Evolutionary conservation across 2,329 filamentous ascomycete genomes (phyloP), one percentile per base, ranked within the genome.

Genomic region (Podosphaera aphanis): DNA sequence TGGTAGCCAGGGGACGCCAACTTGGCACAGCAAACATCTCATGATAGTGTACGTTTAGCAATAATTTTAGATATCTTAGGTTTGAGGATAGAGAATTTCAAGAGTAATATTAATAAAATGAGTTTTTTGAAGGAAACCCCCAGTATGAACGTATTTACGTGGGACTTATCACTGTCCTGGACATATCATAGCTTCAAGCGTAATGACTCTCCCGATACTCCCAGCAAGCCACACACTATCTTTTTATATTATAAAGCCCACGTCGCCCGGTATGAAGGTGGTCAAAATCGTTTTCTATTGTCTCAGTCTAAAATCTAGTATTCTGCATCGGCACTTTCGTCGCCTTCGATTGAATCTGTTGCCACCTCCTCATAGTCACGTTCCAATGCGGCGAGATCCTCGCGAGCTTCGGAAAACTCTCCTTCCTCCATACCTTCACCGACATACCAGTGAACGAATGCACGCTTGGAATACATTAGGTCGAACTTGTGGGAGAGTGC

Each of bases 351-450:
- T 52, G 85, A 93, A 67, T 95, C 88, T 59, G 84, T 83, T 53
- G 85, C 88, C 61, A 95, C 90, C 70, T 98, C 90, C 70, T 94
- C 88, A 69, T 98, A 98, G 64, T 98, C 88, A 57, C 86, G 80
- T 77, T 98, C 90, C 52, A 98, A 75, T 57, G 90, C 90, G 64
- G 90, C 90, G 64, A 98, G 71, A 69, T 98, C 90, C 71, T 98
- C 90, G 65, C 90, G 86, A 53, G 90, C 90, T 73, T 98, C 90
- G 48, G 84, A 93, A 77, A 98, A 98, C 69, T 98, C 90, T 66
- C 90, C 90, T 67, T 98, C 90, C 74, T 98, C 90, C 90, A 98
- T 98, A 77, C 90, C 90, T 74, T 95, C 90, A 70, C 90, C 90
- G 62, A 98, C 90, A 61, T 95, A 98, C 90, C 90, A 98, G 71